phyloP scores from a whole-genome alignment of 2,329 filamentous ascomycete genomes.

The Elsinoe arachidis region DNA sequence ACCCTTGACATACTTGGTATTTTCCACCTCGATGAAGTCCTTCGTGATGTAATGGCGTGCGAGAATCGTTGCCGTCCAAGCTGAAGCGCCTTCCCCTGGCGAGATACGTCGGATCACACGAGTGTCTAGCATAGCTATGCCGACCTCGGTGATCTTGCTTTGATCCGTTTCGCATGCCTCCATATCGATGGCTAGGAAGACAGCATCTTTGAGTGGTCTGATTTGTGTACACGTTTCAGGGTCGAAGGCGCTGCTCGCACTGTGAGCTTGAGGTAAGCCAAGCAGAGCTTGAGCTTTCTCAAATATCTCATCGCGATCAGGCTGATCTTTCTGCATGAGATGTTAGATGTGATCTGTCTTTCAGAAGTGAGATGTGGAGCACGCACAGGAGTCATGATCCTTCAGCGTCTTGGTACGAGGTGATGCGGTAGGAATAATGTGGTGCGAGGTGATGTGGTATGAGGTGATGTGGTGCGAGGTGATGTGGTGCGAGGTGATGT shows the following conservation, averaged over 20 bases:
- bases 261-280: neutral
- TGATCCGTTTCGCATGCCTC: constrained; percentile 22
- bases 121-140: constrained; percentile 53
- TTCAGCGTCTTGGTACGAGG: too few relatives aligned
- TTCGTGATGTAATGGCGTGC: constrained; percentile 13
- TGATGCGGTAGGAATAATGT: too few relatives aligned
- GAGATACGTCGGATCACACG: constrained; percentile 44
- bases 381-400: neutral
- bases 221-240: neutral
- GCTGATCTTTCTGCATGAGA: neutral
- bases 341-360: neutral
- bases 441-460: too few relatives aligned
- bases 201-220: constrained; percentile 14
- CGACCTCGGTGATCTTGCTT: constrained; percentile 23
- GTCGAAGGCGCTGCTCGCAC: neutral
- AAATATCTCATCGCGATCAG: neutral
- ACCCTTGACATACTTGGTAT: neutral
- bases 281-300: neutral
- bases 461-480: too few relatives aligned
- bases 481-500: too few relatives aligned
- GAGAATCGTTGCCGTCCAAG: constrained; percentile 59
- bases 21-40: constrained; percentile 14
- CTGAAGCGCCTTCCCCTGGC: constrained; percentile 52
- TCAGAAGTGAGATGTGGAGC: neutral
- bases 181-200: constrained; percentile 24